Percentiles rank a stretch among this genome's conserved stretches.
These are phyloP conservation scores for Hericium coralloides DNA, from an alignment of 768 basidiomycete species.

Conservation along the genomic window DNA sequence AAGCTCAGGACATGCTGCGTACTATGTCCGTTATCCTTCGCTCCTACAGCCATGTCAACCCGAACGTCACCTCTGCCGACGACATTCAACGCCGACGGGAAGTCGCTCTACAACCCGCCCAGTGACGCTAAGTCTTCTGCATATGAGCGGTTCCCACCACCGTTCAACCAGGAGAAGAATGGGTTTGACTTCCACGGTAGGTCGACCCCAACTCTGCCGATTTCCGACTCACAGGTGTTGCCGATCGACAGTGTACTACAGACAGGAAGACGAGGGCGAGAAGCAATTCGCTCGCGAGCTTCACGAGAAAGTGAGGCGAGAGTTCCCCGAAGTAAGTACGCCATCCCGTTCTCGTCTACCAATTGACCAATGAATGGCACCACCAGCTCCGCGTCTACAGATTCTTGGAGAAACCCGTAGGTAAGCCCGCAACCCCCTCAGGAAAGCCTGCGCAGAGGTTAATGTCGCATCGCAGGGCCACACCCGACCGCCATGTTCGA, in stretches of 20 bases:
- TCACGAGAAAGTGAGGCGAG: conserved; percentile 48
- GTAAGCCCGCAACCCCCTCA: conserved; percentile 24
- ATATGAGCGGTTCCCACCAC: conserved; percentile 47
- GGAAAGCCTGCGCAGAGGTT: not conserved
- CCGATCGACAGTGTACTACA: conserved; percentile 48
- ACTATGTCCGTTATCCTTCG: no score
- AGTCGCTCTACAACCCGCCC: conserved; percentile 43
- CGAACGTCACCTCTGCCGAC: conserved; percentile 32
- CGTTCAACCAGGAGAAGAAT: conserved; percentile 42
- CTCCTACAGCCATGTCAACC: not conserved
- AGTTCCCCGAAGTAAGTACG: conserved; percentile 55
- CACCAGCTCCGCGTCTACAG: conserved; percentile 49
- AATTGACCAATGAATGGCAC: not conserved
- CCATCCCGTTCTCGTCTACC: not conserved
- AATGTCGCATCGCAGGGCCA: conserved; percentile 32
- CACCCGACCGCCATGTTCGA: conserved; percentile 70
- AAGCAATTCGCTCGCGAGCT: conserved; percentile 42
- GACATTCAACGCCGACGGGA: conserved; percentile 43
- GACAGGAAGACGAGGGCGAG: conserved; percentile 35
- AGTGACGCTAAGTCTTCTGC: conserved; percentile 33
- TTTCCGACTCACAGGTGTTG: not conserved
- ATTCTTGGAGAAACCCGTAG: conserved; percentile 55
- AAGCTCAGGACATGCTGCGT: no score
- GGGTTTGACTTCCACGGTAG: conserved; percentile 71
- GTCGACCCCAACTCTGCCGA: conserved; percentile 14